These are phyloP conservation scores for Macrolepiota fuliginosa DNA, from an alignment of 768 basidiomycete genomes.

Conservation along the genomic window DNA sequence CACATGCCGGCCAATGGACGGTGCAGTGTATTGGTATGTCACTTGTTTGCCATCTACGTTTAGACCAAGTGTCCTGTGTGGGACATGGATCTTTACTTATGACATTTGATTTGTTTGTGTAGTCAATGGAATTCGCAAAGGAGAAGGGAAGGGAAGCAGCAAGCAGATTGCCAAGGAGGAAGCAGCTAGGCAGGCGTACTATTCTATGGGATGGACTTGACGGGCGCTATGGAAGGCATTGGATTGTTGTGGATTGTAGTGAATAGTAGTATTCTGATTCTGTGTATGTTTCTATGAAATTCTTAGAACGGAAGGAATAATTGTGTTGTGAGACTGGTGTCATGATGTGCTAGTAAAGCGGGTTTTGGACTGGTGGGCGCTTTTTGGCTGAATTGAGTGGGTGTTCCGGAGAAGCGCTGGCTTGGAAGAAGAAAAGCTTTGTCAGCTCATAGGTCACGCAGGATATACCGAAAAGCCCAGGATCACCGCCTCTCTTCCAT, in stretches of 20 bases:
- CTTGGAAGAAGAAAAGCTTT: slow-evolving; percentile 5
- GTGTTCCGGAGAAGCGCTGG: background rate
- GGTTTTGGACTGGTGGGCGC: background rate
- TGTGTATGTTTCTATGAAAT: too few relatives aligned
- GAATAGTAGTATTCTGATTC: too few relatives aligned
- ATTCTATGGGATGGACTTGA: slow-evolving; percentile 72
- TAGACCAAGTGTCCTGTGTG: slow-evolving; percentile 4
- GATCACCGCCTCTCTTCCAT: slow-evolving; percentile 17
- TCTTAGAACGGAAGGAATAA: background rate
- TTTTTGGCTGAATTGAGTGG: background rate
- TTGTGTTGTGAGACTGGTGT: background rate
- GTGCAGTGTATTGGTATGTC: slow-evolving; percentile 67
- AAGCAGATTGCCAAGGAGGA: slow-evolving; percentile 81
- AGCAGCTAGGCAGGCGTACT: slow-evolving; percentile 69
- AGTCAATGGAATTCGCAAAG: slow-evolving; percentile 74
- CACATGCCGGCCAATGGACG: slow-evolving; percentile 67
- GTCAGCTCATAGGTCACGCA: slow-evolving; percentile 8
- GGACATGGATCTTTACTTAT: background rate
- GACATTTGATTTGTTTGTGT: slow-evolving; percentile 11
- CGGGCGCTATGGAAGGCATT: background rate
- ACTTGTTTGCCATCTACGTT: slow-evolving; percentile 5
- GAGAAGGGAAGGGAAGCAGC: slow-evolving; percentile 59
- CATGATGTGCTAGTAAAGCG: background rate
- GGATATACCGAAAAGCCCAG: slow-evolving; percentile 10
- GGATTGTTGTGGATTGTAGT: background rate